Percentiles rank a stretch among this genome's conserved stretches.
Conservation (phyloP, 2,329 filamentous ascomycete species). For the Aureobasidium zeae region DNA sequence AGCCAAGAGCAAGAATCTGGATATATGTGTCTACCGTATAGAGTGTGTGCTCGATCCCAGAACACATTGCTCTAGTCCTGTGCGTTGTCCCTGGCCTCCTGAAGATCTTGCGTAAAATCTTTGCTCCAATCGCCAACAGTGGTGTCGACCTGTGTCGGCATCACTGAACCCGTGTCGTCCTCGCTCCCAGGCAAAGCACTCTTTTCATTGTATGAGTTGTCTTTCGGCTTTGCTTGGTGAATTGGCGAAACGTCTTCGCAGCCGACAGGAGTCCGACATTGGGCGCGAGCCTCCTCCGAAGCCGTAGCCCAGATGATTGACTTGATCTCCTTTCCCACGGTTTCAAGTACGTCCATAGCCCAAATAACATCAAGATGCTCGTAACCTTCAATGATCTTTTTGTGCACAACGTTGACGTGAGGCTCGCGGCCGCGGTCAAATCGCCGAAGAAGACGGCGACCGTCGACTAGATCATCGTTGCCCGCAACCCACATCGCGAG, state of each 20-base stretch:
- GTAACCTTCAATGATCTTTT: slow-evolving; percentile 74
- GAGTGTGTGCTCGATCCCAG: too few relatives aligned
- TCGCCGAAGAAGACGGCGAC: slow-evolving; percentile 60
- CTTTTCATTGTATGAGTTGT: slow-evolving; percentile 1
- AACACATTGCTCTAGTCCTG: too few relatives aligned
- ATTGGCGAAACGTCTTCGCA: slow-evolving; percentile 42
- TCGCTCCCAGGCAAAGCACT: neutral
- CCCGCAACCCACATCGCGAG: slow-evolving; percentile 85
- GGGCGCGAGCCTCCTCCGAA: slow-evolving; percentile 43
- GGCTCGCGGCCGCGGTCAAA: slow-evolving; percentile 73
- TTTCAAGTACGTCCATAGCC: slow-evolving; percentile 79
- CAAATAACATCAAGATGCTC: slow-evolving; percentile 93
- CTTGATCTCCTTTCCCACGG: slow-evolving; percentile 71
- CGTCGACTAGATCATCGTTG: slow-evolving; percentile 76
- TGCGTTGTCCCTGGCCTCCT: neutral
- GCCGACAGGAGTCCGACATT: slow-evolving; percentile 55
- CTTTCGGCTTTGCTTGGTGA: slow-evolving; percentile 3
- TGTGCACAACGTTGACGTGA: slow-evolving; percentile 68
- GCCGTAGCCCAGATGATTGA: slow-evolving; percentile 78
- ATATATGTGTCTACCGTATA: too few relatives aligned
- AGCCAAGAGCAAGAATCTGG: too few relatives aligned
- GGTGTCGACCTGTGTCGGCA: slow-evolving; percentile 17
- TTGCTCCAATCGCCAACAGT: slow-evolving; percentile 18
- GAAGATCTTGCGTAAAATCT: slow-evolving; percentile 2
- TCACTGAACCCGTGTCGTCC: slow-evolving; percentile 10